Conservation (phyloP, 176 grass and related monocot species). For the Tillandsia leiboldiana region DNA sequence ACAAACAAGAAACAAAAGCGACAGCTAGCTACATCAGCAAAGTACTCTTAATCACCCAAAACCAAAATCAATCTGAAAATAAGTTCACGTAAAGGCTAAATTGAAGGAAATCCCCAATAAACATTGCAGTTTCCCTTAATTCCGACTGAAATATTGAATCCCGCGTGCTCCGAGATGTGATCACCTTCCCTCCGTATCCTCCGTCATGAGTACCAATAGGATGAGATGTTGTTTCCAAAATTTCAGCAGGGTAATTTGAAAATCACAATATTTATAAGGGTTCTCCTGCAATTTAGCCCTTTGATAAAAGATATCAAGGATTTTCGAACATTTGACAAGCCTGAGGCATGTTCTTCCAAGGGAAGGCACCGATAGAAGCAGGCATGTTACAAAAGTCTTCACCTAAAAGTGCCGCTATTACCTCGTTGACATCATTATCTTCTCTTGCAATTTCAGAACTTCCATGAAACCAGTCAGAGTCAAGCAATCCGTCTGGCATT, state of each 20-base stretch:
- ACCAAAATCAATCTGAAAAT: background rate
- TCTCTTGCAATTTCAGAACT: background rate
- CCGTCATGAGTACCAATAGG: too few relatives aligned
- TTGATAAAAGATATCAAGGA: background rate
- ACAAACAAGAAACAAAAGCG: too few relatives aligned
- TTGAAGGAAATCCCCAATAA: too few relatives aligned
- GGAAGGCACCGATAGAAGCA: background rate
- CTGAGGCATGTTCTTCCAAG: conserved; percentile 31
- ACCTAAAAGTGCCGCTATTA: background rate
- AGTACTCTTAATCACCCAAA: background rate
- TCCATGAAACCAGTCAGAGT: background rate
- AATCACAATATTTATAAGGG: too few relatives aligned
- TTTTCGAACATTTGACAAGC: conserved; percentile 17
- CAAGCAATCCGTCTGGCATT: conserved; percentile 13
- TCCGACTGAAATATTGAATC: too few relatives aligned
- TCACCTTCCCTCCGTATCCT: too few relatives aligned
- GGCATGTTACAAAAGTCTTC: conserved; percentile 1
- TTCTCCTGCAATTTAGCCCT: too few relatives aligned
- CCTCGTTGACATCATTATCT: background rate
- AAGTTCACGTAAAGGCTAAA: background rate
- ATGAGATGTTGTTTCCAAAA: too few relatives aligned
- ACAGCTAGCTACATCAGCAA: too few relatives aligned
- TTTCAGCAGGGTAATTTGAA: too few relatives aligned
- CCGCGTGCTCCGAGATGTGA: too few relatives aligned
- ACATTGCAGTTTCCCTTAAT: too few relatives aligned